Evolutionary conservation across 164 flowering plant genomes (phyloP).

Genomic region (grape (Vitis vinifera)): DNA sequence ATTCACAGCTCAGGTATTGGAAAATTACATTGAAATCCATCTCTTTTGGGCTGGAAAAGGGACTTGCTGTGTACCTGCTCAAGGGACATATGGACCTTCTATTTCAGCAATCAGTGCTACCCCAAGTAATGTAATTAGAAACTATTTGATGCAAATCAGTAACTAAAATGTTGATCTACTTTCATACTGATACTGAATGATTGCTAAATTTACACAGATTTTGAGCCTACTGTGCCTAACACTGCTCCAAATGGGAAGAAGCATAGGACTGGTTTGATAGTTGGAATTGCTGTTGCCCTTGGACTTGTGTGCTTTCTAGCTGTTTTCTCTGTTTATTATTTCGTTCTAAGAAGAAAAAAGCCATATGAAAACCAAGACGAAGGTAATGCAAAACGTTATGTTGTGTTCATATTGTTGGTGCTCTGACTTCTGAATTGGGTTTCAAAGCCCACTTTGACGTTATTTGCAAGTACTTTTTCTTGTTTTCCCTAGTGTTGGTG

Average conservation of each 20-base stretch:
- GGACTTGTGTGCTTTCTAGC: constrained; percentile 30
- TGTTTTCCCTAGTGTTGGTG: too few relatives aligned
- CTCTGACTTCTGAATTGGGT: too few relatives aligned
- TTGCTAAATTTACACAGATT: constrained; percentile 41
- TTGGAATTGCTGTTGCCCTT: constrained; percentile 53
- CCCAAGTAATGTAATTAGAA: constrained; percentile 44
- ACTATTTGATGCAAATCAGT: neutral
- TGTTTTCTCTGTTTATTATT: constrained; percentile 28
- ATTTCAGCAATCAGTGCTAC: constrained; percentile 80
- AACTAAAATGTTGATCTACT: too few relatives aligned
- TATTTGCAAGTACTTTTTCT: too few relatives aligned
- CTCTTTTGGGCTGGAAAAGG: constrained; percentile 96
- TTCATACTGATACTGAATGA: neutral
- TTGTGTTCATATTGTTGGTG: too few relatives aligned
- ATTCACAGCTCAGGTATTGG: constrained; percentile 45
- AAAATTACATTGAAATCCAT: constrained; percentile 78
- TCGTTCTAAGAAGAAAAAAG: constrained; percentile 37
- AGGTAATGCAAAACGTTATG: constrained; percentile 35
- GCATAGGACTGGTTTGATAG: constrained; percentile 51
- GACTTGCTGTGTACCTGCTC: constrained; percentile 77
- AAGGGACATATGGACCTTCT: constrained; percentile 78
- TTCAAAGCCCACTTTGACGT: too few relatives aligned
- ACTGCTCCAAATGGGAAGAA: constrained; percentile 38
- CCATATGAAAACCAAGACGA: constrained; percentile 31
- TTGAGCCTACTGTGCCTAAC: constrained; percentile 58